Evolutionary conservation across 129 eudicot genomes (phyloP), one percentile per base, ranked within the genome.

Genomic region (Chrysanthemum lavandulifolium): DNA sequence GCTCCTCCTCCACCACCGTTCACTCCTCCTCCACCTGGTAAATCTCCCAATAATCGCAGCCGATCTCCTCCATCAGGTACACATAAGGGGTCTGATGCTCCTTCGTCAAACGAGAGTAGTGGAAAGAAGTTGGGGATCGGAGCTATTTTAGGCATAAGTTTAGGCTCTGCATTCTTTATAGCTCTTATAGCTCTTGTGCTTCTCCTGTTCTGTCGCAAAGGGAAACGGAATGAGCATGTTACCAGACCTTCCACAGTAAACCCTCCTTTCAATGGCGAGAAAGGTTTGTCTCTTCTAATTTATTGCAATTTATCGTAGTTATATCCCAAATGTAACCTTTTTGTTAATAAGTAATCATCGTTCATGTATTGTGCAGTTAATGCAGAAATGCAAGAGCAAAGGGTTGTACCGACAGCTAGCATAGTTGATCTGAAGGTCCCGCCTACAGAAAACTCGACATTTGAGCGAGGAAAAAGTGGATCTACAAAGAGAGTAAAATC

Each of bases 1-100:
- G 99, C 99, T 74, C 99, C 97, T 63, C 99, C 99, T 33, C 99
- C 99, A 16, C 97, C 99, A 12, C 99, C 99, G 43, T 82, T 62
- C 78, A 82, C 93, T 43, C 61, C 96, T 10, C 94, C 96, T 12
- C 97, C 98, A 64, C 99, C 97, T 19, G 88, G 91, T 77, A 94
- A 82, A 79, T 51, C 96, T 69, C 80, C 40, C 50, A 85, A 67
- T 61, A 85, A 80, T 54, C 84, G 68, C 72, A 81, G 60, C 65
- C 80, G 45, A 69, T 61, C 85, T 54, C 80, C 87, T 36, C 87
- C 92, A 13, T 76, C 83, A 13, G 85, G 57, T 61, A 70, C 85
- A 57, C 90, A 80, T 5, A 65, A 55, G 61, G 83, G 77, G 45
- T 81, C 98, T 60, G 74, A 71, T 60, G 73, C 45, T 60, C 78